phyloP scores from a whole-genome alignment of 208 protist species.

The Trichomonas tenax region DNA sequence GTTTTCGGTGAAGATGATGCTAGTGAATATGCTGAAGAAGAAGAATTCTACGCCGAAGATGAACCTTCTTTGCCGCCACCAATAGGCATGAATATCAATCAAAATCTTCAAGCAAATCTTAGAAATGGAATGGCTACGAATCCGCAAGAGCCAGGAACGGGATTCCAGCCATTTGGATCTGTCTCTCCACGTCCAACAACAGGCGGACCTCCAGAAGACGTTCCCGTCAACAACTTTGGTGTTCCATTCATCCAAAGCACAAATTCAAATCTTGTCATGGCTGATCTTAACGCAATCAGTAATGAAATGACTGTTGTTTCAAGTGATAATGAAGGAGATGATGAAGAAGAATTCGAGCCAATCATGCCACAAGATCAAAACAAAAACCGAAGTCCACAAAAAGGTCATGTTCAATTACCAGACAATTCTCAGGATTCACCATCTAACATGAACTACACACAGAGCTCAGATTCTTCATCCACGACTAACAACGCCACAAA shows the following conservation, averaged over 20 bases:
- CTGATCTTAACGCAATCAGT: not conserved
- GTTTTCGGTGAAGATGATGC: not conserved
- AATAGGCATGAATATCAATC: not conserved
- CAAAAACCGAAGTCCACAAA: not conserved
- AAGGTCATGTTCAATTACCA: not conserved
- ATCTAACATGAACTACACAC: not conserved
- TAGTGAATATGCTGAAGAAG: not conserved
- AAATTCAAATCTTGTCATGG: not conserved
- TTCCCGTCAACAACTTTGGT: not conserved
- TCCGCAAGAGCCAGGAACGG: no score
- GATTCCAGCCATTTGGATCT: not conserved
- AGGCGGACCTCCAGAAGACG: not conserved
- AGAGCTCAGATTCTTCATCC: not conserved
- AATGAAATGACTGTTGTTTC: not conserved
- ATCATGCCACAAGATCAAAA: not conserved
- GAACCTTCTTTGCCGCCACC: not conserved
- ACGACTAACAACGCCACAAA: not conserved
- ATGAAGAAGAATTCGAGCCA: not conserved
- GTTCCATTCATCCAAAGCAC: not conserved
- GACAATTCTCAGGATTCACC: not conserved
- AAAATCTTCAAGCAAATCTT: not conserved
- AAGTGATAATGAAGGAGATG: not conserved
- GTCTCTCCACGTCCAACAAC: no score
- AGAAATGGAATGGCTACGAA: not conserved
- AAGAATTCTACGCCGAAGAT: not conserved